Evolutionary conservation across 805 yeast genomes (phyloP).

Genomic region (Teunomyces kruisii): DNA sequence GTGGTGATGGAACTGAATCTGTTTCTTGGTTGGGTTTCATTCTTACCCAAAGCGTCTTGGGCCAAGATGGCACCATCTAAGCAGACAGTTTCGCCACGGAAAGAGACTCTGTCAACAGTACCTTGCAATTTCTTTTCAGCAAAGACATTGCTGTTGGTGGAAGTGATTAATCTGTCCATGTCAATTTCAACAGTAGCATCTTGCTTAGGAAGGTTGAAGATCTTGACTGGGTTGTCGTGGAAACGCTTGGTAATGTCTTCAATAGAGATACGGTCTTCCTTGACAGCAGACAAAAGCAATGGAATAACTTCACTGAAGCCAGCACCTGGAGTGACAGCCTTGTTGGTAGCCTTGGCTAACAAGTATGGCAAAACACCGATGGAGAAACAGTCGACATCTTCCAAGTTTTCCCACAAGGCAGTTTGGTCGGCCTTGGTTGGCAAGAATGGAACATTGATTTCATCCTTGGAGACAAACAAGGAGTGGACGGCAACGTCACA

Average conservation of each 20-base stretch:
- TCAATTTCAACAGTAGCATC: conserved; percentile 80
- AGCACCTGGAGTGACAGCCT: conserved; percentile 63
- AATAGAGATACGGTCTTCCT: conserved; percentile 66
- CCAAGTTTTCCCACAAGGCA: conserved; percentile 76
- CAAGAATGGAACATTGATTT: conserved; percentile 67
- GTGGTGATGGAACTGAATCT: conserved; percentile 37
- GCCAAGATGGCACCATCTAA: conserved; percentile 77
- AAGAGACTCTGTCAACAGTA: conserved; percentile 83
- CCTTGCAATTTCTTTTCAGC: conserved; percentile 60
- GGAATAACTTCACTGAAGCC: conserved; percentile 84
- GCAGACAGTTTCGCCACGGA: conserved; percentile 76
- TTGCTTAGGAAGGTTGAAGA: conserved; percentile 81
- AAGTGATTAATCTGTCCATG: conserved; percentile 62
- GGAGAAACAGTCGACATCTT: conserved; percentile 79
- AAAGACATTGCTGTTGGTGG: conserved; percentile 37
- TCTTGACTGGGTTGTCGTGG: conserved; percentile 77
- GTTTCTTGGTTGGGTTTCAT: conserved; percentile 46
- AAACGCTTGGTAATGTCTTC: conserved; percentile 71
- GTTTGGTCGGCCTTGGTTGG: conserved; percentile 81
- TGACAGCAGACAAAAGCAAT: conserved; percentile 76
- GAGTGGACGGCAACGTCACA: conserved; percentile 86
- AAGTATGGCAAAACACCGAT: conserved; percentile 77
- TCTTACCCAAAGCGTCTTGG: conserved; percentile 58
- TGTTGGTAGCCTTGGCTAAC: conserved; percentile 64
- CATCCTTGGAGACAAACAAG: conserved; percentile 71